Base-by-base conservation (phyloP, 2,329 filamentous ascomycete genomes). In the Aureobasidium melanogenum region DNA sequence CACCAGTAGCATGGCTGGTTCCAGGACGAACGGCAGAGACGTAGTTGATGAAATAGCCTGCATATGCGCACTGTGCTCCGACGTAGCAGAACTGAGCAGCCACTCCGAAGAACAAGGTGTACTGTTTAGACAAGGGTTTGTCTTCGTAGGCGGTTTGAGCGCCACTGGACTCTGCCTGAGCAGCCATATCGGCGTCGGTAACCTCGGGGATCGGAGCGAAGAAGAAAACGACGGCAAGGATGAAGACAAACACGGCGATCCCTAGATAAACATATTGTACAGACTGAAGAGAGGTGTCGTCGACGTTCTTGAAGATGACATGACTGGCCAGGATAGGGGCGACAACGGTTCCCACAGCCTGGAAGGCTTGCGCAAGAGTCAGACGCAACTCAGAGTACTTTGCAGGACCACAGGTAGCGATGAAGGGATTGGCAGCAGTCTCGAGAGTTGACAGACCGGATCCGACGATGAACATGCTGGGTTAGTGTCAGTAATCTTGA, bases 31-130 rank as follows among this genome's bases (percentile, higher is more conserved):
- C 85, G 65, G 87, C 83, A 24, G 77, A 80, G n/a, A 81, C 80
- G 69, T 88, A 88, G 75, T 73, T 73, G 64, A 73, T 75, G 66
- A 74, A 74, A 52, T 74, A 71, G 0, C 44, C 44, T 3, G 79
- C 79, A 30, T 82, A 76, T 1, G 77, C 80, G 5, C 82, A 77
- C 68, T 96, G 91, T 0, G 88, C 84, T 51, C 89, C 89, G 0
- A 89, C 87, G 71, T 93, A 94, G 71, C 85, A 89, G 73, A 92
- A 92, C 66, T 93, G 88, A 0, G 88, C 86, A 66, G 86, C 82
- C 0, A 87, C 83, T 14, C 87, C 89, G 67, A 90, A 87, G 78
- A 91, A 91, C 2, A 92, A 79, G 26, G 84, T 83, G 72, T 88
- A 91, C 70, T 87, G 83, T 65, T 82, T 83, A 58, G 70, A 69